phyloP scores from a whole-genome alignment of 352 stramenopile species.

The Globisporangium perplexum region DNA sequence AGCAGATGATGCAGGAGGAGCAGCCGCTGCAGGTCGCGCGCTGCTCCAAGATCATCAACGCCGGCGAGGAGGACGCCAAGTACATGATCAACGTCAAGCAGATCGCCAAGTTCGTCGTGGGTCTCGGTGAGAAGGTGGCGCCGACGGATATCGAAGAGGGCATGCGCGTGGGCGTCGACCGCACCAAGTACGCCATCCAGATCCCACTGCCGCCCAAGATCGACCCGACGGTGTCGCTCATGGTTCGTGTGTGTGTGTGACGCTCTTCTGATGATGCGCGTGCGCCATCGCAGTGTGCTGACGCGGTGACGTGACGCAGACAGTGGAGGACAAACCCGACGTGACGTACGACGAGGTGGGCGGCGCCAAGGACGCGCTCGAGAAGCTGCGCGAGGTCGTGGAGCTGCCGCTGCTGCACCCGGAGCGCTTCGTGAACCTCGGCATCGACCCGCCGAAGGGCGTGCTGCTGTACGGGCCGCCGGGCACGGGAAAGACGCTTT shows the following conservation, averaged over 20 bases:
- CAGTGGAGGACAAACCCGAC: constrained; percentile 99
- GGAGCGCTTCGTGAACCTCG: constrained; percentile 98
- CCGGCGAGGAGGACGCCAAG: constrained; percentile 94
- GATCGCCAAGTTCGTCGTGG: constrained; percentile 99
- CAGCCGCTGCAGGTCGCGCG: constrained; percentile 95
- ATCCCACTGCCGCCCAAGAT: constrained; percentile 98
- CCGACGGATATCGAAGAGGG: constrained; percentile 99
- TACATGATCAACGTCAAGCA: constrained; percentile 99
- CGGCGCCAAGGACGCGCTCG: constrained; percentile 96
- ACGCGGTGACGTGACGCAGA: constrained; percentile 46
- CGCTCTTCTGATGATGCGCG: too few species aligned
- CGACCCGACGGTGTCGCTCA: constrained; percentile 95
- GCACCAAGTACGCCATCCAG: constrained; percentile 97
- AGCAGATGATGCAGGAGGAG: constrained; percentile 99
- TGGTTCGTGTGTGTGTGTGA: constrained; percentile 18
- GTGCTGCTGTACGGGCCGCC: constrained; percentile 97
- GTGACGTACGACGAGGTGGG: constrained; percentile 99
- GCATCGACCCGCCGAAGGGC: constrained; percentile 99
- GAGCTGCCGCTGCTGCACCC: constrained; percentile 98
- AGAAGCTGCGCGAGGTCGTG: constrained; percentile 99
- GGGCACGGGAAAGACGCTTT: constrained; percentile 97
- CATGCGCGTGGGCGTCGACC: constrained; percentile 98
- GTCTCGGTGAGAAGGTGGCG: constrained; percentile 97
- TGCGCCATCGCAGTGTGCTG: too few species aligned
- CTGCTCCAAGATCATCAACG: constrained; percentile 95